Evolutionary conservation across 2,329 filamentous ascomycete species (phyloP).

Genomic region (Cytospora piceae): DNA sequence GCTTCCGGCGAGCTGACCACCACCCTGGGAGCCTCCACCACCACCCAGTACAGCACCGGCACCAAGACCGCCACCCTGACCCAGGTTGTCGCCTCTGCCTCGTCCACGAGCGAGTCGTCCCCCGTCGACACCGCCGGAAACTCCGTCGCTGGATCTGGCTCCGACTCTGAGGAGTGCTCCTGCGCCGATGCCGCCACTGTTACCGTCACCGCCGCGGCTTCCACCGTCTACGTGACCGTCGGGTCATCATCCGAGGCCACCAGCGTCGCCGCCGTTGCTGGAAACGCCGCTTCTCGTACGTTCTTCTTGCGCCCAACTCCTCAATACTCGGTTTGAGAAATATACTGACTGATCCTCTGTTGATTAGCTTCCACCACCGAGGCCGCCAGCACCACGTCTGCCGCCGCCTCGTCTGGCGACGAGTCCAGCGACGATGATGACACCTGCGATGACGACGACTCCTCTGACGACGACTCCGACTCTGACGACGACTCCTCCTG

Average conservation of each 20-base stretch:
- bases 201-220: constrained; percentile 33
- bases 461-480: neutral
- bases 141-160: constrained; percentile 12
- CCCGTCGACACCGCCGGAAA: constrained; percentile 13
- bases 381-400: neutral
- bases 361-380: neutral
- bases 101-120: constrained; percentile 13
- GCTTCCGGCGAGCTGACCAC: constrained; percentile 17
- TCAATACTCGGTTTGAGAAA: too few relatives aligned
- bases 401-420: neutral
- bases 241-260: constrained; percentile 6
- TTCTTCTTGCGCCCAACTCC: too few relatives aligned
- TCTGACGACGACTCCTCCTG: constrained; percentile 24
- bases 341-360: too few relatives aligned
- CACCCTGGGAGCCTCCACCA: constrained; percentile 22
- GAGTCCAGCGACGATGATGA: constrained; percentile 12
- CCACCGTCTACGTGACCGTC: constrained; percentile 34
- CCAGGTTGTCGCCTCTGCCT: constrained; percentile 7
- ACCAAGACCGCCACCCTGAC: constrained; percentile 28
- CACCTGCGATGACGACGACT: constrained; percentile 22
- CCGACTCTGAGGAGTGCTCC: constrained; percentile 22
- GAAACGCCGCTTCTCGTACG: constrained; percentile 7
- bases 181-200: constrained; percentile 18
- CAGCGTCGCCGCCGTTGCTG: constrained; percentile 17
- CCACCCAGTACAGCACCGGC: constrained; percentile 23